These are phyloP conservation scores for Plantago elongata DNA, from an alignment of 257 asterid species.

Conservation along the genomic window DNA sequence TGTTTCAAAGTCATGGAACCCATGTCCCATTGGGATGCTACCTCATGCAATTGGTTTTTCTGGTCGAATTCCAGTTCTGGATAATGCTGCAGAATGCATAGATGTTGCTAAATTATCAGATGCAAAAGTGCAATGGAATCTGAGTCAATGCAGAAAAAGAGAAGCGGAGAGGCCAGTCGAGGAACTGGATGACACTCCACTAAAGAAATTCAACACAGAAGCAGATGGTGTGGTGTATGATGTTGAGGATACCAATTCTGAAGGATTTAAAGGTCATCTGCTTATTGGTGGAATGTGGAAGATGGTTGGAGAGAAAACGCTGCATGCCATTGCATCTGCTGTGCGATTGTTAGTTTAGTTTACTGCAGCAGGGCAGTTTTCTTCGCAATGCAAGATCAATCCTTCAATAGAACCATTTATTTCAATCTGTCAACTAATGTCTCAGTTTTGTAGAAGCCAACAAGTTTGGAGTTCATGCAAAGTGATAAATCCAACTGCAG, in stretches of 20 bases:
- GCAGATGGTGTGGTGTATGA: constrained; percentile 18
- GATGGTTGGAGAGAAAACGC: constrained; percentile 44
- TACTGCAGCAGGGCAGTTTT: background rate
- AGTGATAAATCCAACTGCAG: background rate
- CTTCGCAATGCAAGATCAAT: background rate
- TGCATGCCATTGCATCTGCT: constrained; percentile 51
- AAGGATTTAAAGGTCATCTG: constrained; percentile 44
- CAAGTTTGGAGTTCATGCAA: too few species aligned
- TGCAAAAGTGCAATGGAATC: constrained; percentile 17
- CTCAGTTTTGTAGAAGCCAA: background rate
- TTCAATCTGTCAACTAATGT: constrained; percentile 3
- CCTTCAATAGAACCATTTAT: background rate
- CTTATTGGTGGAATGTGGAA: constrained; percentile 71
- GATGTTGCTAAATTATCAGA: constrained; percentile 24
- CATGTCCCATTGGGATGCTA: constrained; percentile 81
- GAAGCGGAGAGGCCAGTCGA: constrained; percentile 36
- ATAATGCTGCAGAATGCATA: constrained; percentile 19
- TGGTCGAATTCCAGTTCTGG: constrained; percentile 53
- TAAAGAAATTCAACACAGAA: constrained; percentile 28
- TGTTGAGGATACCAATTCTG: constrained; percentile 9
- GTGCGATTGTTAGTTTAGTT: constrained; percentile 40
- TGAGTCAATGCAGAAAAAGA: constrained; percentile 37
- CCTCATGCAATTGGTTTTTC: constrained; percentile 58
- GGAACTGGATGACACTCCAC: constrained; percentile 22
- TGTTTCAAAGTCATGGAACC: constrained; percentile 55